Evolutionary conservation across 805 yeast species (phyloP).

Genomic region (Myxozyma nipponensis): DNA sequence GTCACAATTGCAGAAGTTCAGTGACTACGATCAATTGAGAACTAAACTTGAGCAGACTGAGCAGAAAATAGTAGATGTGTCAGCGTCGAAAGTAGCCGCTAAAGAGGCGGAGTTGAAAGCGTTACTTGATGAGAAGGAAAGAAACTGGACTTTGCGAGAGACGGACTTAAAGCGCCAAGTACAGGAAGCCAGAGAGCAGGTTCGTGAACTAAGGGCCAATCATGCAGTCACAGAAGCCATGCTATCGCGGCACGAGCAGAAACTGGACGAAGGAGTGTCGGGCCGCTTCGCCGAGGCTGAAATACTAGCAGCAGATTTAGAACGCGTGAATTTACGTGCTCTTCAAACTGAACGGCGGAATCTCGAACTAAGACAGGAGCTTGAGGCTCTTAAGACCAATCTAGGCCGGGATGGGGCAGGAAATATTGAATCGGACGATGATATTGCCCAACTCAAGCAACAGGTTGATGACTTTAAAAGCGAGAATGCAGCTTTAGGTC

Average conservation of each 20-base stretch:
- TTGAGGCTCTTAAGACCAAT: constrained; percentile 45
- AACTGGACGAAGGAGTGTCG: constrained; percentile 25
- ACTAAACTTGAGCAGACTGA: constrained; percentile 58
- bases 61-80: constrained; percentile 53
- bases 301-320: constrained; percentile 69
- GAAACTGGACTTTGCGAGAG: constrained; percentile 63
- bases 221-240: constrained; percentile 64
- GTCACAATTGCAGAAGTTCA: constrained; percentile 57
- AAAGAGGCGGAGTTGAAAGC: constrained; percentile 72
- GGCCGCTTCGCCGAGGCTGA: constrained; percentile 47
- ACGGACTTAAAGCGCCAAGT: constrained; percentile 49
- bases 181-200: constrained; percentile 49
- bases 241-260: constrained; percentile 33
- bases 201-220: constrained; percentile 61
- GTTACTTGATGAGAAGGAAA: constrained; percentile 65
- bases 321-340: constrained; percentile 61
- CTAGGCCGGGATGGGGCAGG: constrained; percentile 32
- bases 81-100: constrained; percentile 54
- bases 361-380: constrained; percentile 63
- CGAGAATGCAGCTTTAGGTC: constrained; percentile 32
- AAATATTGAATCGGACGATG: constrained; percentile 8
- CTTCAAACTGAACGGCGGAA: constrained; percentile 73
- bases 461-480: constrained; percentile 47
- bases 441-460: constrained; percentile 42
- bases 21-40: constrained; percentile 77